Base-by-base conservation (phyloP, 495 filamentous ascomycete species). In the Xylaria venustula region DNA sequence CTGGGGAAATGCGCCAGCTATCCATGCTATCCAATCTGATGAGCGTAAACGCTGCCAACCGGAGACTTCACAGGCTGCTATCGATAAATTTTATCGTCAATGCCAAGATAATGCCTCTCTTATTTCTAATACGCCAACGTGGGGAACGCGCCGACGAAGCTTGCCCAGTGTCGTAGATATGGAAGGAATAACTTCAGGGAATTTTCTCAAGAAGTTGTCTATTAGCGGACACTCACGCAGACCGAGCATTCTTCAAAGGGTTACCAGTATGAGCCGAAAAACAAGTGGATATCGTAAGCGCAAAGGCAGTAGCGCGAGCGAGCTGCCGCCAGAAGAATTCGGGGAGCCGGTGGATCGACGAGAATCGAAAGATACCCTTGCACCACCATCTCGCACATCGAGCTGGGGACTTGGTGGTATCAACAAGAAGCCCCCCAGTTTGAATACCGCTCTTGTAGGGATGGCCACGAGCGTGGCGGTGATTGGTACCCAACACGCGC, bases 61-160 rank as follows among this genome's bases (percentile, higher is more conserved):
- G n/a, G 49, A 67, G 25, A 84, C 75, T 17, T 75, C 83, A 3
- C 76, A 82, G 28, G 80, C 73, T 19, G 82, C 82, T n/a, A 86
- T 86, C 0, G 74, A 67, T 20, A 70, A 64, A 36, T 83, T 79
- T 54, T 70, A 79, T 48, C 69, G 70, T 15, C 70, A 74, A 63
- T 78, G 75, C 60, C 70, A 75, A 41, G 82, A 84, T 54, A 80
- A 73, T 37, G 74, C 77, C 8, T 84, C 81, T 1, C 74, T 83
- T 14, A 72, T 82, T 20, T 92, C 90, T 4, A 79, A 87, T 44
- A 80, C 83, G 23, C 89, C 89, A 22, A 93, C 90, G 2, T 90
- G 88, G 86, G 88, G 88, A 11, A 89, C 87, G 1, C 79, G 85
- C 15, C 81, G 84, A 25, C 73, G 83, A 22, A 89, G 85, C 65